Evolutionary conservation across 306 rosid genomes (phyloP).

Genomic region (Corylus avellana): DNA sequence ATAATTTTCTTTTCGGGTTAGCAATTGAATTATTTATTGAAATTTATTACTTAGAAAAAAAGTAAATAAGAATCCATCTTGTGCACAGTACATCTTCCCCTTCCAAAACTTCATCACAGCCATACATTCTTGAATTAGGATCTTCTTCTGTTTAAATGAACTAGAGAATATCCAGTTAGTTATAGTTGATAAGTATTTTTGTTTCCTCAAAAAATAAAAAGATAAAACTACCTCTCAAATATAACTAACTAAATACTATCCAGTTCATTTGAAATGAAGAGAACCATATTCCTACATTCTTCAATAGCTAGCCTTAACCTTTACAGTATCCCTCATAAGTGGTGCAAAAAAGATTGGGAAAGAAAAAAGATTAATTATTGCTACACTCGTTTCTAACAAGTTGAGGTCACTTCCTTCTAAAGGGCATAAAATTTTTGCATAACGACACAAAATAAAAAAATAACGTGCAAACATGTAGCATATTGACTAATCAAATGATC

Average conservation of each 20-base stretch:
- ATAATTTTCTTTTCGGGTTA: no score
- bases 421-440: background rate
- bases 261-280: no score
- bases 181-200: no score
- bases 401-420: background rate
- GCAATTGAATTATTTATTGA: no score
- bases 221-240: no score
- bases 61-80: no score
- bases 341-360: conserved; percentile 27
- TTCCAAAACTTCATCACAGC: background rate
- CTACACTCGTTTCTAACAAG: background rate
- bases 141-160: no score
- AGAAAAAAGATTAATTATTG: background rate
- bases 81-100: background rate
- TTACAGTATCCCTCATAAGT: conserved; percentile 18
- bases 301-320: background rate
- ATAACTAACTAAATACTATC: no score
- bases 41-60: no score
- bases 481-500: background rate
- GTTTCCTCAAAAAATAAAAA: no score
- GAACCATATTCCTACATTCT: no score
- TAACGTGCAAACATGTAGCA: background rate
- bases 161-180: no score
- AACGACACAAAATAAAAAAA: background rate
- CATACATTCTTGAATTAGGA: background rate